Conservation (phyloP, 1,284 basidiomycete genomes). For the Tylopilus sp. region DNA sequence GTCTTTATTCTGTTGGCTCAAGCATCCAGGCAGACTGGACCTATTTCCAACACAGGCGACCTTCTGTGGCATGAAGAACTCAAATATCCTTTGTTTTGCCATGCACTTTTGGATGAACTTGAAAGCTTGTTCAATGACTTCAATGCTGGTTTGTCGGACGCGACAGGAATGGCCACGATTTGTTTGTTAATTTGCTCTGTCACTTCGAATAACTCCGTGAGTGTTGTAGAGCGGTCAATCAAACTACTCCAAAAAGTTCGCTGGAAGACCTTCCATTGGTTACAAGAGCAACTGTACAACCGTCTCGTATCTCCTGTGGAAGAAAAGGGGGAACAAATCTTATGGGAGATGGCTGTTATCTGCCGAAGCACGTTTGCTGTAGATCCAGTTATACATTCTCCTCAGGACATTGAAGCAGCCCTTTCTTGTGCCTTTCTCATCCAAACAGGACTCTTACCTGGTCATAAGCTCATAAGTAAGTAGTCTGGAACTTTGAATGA, state of each 20-base stretch:
- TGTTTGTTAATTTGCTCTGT: conserved; percentile 21
- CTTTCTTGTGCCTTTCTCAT: conserved; percentile 50
- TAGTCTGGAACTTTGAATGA: too few relatives aligned
- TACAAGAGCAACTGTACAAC: conserved; percentile 39
- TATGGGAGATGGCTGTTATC: conserved; percentile 47
- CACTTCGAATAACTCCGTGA: conserved; percentile 46
- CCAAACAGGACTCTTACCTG: background rate
- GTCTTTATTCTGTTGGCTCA: conserved; percentile 53
- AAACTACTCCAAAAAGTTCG: conserved; percentile 44
- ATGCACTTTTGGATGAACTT: conserved; percentile 45
- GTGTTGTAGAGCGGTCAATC: conserved; percentile 33
- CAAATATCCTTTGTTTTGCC: conserved; percentile 41
- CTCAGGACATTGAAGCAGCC: conserved; percentile 42
- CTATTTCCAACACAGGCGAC: conserved; percentile 17
- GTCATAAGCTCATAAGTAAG: too few relatives aligned
- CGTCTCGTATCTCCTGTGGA: conserved; percentile 28
- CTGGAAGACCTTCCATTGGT: conserved; percentile 48
- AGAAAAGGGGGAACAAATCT: conserved; percentile 31
- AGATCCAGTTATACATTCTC: conserved; percentile 27
- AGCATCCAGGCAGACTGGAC: conserved; percentile 50
- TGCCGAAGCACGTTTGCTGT: conserved; percentile 55
- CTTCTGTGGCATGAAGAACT: conserved; percentile 50
- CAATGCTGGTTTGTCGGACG: conserved; percentile 51
- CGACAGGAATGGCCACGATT: conserved; percentile 44
- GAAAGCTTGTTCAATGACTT: conserved; percentile 40